Evolutionary conservation across 805 yeast genomes (phyloP), one percentile per base, ranked within the genome.

Genomic region (Danielia oregonensis): DNA sequence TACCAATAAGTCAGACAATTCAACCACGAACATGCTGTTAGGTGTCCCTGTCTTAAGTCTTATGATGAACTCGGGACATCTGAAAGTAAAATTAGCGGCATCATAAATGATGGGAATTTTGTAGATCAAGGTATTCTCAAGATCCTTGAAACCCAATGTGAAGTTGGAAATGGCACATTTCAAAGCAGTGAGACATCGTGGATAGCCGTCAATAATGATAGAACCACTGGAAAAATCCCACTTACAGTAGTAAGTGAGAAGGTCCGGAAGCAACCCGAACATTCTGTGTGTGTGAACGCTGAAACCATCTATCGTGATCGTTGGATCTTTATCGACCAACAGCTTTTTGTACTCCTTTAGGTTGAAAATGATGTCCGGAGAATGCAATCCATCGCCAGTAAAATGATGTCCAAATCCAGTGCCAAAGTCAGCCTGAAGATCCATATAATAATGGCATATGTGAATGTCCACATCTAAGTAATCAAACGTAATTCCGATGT

Each of bases 401-500:
- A 48, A 38, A 7, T 52, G 56, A 8, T 52, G 53, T 3, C 71
- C 65, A 14, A 50, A 45, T 4, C 44, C 57, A 1, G 89, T 86
- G 9, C 83, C 69, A 25, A 80, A 66, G 44, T 85, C 78, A 1
- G 82, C 83, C 50, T 87, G 91, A 41, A 91, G 54, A 52, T 91
- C 96, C 96, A 93, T 89, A 52, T 91, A 93, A 57, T 84, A 93
- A 48, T 87, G 85, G 12, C 91, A 82, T 58, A 87, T 83, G 36
- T 97, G 66, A n/a, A 86, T 66, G 53, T 88, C 97, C 17, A 86
- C 73, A 42, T 79, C 86, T 27, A 89, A 63, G 13, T 71, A 65
- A 15, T 80, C 79, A 47, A 87, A 79, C 26, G 70, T 69, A 1
- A 89, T 53, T 0, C 82, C 77, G 15, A 84, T 48, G 50, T 79